phyloP scores from a whole-genome alignment of 805 yeast species.

The Isabelozyma heimii region DNA sequence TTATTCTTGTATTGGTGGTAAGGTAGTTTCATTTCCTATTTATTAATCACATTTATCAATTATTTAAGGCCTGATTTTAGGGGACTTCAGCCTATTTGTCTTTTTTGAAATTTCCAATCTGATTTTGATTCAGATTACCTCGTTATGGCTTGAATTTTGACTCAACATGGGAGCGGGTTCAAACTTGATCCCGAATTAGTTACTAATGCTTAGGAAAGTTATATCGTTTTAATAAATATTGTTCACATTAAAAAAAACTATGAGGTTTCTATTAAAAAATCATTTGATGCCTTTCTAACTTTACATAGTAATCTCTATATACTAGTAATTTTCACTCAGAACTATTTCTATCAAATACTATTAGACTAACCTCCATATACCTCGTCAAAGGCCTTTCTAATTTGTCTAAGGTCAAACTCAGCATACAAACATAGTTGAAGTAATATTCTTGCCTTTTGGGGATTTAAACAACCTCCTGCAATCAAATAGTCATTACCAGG shows the following conservation, averaged over 20 bases:
- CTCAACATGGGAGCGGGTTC: not conserved
- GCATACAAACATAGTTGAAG: constrained; percentile 54
- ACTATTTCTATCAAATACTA: no score
- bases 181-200: no score
- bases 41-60: not conserved
- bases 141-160: no score
- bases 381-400: constrained; percentile 45
- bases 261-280: no score
- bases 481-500: constrained; percentile 34
- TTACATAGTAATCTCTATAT: no score
- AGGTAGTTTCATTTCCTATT: not conserved
- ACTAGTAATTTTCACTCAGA: no score
- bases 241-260: not conserved
- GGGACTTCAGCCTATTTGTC: not conserved
- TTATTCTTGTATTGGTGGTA: constrained; percentile 1
- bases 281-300: no score
- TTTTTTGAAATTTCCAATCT: no score
- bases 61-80: not conserved
- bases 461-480: constrained; percentile 65
- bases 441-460: constrained; percentile 60
- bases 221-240: no score
- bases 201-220: no score
- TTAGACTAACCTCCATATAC: constrained; percentile 53
- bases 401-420: constrained; percentile 34
- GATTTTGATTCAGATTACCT: no score